Evolutionary conservation across 1,284 basidiomycete species (phyloP).

Genomic region (Tilletia horrida): DNA sequence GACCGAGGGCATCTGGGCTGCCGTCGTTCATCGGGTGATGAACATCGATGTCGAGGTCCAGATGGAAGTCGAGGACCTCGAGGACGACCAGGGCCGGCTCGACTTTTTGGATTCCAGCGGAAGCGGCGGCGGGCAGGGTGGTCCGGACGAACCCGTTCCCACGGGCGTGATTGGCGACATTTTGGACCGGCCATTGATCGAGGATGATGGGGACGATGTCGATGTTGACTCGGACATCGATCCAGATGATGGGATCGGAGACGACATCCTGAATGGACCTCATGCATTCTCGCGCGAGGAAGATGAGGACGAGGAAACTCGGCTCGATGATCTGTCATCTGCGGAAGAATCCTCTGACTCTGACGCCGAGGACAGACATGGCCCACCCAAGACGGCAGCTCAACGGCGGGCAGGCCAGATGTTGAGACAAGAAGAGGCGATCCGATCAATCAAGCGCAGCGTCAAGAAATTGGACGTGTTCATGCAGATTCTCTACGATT

Average conservation of each 20-base stretch:
- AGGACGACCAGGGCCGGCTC: conserved; percentile 63
- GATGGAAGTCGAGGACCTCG: conserved; percentile 86
- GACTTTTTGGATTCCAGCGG: conserved; percentile 37
- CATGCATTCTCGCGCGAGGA: conserved; percentile 24
- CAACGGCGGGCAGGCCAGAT: conserved; percentile 55
- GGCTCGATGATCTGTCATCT: conserved; percentile 58
- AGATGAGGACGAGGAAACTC: conserved; percentile 58
- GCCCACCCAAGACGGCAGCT: not conserved
- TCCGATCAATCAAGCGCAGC: conserved; percentile 62
- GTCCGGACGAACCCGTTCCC: too few species aligned
- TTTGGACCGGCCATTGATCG: conserved; percentile 29
- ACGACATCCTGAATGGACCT: conserved; percentile 59
- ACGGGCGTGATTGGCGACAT: conserved; percentile 58
- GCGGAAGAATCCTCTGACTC: conserved; percentile 61
- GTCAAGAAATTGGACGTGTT: conserved; percentile 86
- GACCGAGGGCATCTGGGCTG: conserved; percentile 75
- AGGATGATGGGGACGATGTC: conserved; percentile 60
- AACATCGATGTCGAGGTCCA: conserved; percentile 98
- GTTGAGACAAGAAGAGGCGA: conserved; percentile 27
- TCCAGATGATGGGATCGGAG: conserved; percentile 75
- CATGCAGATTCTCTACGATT: conserved; percentile 76
- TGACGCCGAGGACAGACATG: conserved; percentile 58
- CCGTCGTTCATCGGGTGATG: conserved; percentile 84
- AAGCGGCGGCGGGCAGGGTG: too few species aligned
- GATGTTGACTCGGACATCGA: conserved; percentile 66